A percentile compares a stretch with the other conserved stretches of the same genome.
Evolutionary conservation across 306 rosid species (phyloP).

Genomic region (Castanea sativa): DNA sequence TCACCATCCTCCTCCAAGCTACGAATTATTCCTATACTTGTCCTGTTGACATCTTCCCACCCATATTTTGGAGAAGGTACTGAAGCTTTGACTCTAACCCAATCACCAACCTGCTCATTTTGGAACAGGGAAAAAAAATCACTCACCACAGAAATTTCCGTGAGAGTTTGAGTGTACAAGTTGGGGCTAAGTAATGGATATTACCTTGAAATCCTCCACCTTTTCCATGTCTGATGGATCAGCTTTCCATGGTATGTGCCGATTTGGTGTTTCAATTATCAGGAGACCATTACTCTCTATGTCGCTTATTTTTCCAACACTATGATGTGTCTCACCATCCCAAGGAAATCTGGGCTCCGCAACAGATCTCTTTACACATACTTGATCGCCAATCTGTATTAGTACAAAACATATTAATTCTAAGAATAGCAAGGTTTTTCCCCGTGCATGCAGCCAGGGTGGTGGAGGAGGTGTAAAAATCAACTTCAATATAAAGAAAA

Average conservation of each 20-base stretch:
- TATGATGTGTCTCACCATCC: constrained; percentile 99
- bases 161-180: background rate
- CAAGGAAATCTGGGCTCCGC: constrained; percentile 98
- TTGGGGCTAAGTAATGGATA: background rate
- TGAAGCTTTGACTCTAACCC: constrained; percentile 98
- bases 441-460: background rate
- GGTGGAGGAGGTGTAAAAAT: background rate
- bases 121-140: constrained; percentile 4
- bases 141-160: background rate
- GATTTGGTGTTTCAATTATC: constrained; percentile 78
- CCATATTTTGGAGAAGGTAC: constrained; percentile 98
- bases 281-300: constrained; percentile 96
- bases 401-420: constrained; percentile 17
- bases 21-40: constrained; percentile 86
- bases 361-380: constrained; percentile 95
- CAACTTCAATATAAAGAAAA: background rate
- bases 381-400: constrained; percentile 80
- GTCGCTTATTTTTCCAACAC: constrained; percentile 93
- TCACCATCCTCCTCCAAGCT: constrained; percentile 94
- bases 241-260: constrained; percentile 96
- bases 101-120: constrained; percentile 80
- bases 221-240: constrained; percentile 99
- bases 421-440: background rate
- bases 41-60: constrained; percentile 93
- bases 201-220: constrained; percentile 94